phyloP scores from a whole-genome alignment of 352 stramenopile genomes.

The Globisporangium uncinulatum region DNA sequence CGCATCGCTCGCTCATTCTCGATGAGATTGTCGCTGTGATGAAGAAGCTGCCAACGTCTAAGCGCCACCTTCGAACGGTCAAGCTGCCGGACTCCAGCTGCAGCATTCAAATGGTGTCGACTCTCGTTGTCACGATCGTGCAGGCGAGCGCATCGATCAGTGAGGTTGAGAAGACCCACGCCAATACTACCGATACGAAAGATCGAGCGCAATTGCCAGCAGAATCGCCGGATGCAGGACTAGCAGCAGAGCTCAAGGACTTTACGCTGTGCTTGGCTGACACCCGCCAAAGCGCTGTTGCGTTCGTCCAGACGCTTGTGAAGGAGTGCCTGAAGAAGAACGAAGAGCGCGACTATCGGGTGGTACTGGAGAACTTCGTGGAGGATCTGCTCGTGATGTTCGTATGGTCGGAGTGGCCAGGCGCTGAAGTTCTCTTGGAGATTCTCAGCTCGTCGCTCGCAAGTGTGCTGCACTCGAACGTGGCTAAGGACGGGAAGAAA shows the following conservation, averaged over 20 bases:
- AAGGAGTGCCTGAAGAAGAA: conserved; percentile 80
- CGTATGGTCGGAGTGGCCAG: conserved; percentile 67
- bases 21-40: conserved; percentile 70
- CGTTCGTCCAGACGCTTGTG: conserved; percentile 49
- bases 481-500: conserved; percentile 54
- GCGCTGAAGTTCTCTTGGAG: conserved; percentile 71
- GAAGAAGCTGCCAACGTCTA: conserved; percentile 68
- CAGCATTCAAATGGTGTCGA: conserved; percentile 65
- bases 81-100: conserved; percentile 50
- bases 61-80: conserved; percentile 62
- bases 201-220: conserved; percentile 19
- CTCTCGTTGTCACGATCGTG: conserved; percentile 55
- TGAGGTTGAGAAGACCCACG: conserved; percentile 9
- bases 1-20: conserved; percentile 55
- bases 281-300: conserved; percentile 25
- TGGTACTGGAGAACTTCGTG: conserved; percentile 76
- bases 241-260: conserved; percentile 10
- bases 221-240: conserved; percentile 16
- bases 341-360: conserved; percentile 68
- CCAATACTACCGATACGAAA: not conserved
- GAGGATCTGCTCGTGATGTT: conserved; percentile 84
- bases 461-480: conserved; percentile 52
- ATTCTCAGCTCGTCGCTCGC: conserved; percentile 59
- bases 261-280: conserved; percentile 23
- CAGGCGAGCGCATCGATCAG: conserved; percentile 32